Percentiles rank a stretch among this genome's conserved stretches.
These are phyloP conservation scores for Cladosporium sp. DNA, from an alignment of 2,329 filamentous ascomycete species.

Conservation along the genomic window DNA sequence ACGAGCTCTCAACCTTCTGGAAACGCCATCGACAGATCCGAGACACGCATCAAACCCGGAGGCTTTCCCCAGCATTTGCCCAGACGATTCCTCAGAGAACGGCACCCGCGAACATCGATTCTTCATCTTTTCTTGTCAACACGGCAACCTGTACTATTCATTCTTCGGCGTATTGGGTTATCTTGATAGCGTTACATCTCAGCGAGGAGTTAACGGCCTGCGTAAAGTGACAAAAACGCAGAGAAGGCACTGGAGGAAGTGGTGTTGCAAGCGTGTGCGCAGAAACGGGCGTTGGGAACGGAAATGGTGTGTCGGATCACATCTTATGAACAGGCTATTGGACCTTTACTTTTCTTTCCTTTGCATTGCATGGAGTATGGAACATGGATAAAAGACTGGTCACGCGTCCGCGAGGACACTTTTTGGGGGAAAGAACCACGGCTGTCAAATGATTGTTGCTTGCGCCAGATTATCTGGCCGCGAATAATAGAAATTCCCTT, in stretches of 20 bases:
- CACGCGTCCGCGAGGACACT: slow-evolving; percentile 1
- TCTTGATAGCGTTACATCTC: slow-evolving; percentile 31
- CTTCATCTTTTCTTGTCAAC: not conserved
- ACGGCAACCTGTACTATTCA: slow-evolving; percentile 1
- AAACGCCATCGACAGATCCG: not conserved
- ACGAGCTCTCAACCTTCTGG: not conserved
- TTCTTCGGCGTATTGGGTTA: slow-evolving; percentile 17
- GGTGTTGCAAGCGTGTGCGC: not conserved
- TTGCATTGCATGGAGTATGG: not conserved
- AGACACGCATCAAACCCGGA: not conserved
- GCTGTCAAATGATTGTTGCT: not conserved
- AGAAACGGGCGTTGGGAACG: not conserved
- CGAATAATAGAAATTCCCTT: not conserved
- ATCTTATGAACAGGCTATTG: not conserved
- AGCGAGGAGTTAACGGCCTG: slow-evolving; percentile 31
- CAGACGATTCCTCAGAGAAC: not conserved
- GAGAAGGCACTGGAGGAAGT: not conserved
- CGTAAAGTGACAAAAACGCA: slow-evolving; percentile 12
- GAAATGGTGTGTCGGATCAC: not conserved
- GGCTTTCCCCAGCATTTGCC: not conserved
- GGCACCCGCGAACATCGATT: not conserved
- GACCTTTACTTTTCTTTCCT: not conserved
- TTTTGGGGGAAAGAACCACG: not conserved
- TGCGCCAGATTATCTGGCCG: not conserved
- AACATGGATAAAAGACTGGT: not conserved